Conservation (phyloP, 1,284 basidiomycete genomes). For the Termitomyces sp. region DNA sequence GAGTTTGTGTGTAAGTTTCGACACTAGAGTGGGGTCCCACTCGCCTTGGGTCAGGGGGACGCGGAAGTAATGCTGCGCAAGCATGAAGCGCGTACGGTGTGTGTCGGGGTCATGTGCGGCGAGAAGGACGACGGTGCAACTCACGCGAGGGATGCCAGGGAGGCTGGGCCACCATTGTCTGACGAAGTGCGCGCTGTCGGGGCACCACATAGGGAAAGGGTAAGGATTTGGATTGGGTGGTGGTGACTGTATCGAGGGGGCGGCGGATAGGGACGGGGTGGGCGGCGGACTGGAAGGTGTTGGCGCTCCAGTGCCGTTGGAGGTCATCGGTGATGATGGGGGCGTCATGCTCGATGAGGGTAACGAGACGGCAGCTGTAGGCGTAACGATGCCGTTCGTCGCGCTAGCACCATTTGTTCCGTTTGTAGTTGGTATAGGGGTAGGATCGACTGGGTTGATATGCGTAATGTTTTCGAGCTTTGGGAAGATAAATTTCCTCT, state of each 20-base stretch:
- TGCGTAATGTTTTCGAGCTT: conserved; percentile 1
- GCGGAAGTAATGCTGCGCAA: conserved; percentile 70
- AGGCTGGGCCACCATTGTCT: conserved; percentile 74
- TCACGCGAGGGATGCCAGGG: conserved; percentile 53
- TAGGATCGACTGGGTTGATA: neutral
- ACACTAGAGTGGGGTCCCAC: conserved; percentile 22
- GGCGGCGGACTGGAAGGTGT: conserved; percentile 6
- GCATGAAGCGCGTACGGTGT: conserved; percentile 56
- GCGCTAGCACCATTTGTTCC: neutral
- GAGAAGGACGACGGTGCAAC: conserved; percentile 67
- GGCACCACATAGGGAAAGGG: conserved; percentile 58
- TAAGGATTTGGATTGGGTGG: conserved; percentile 41
- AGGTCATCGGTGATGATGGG: neutral
- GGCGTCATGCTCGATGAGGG: neutral
- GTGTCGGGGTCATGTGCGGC: conserved; percentile 53
- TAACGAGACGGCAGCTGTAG: neutral
- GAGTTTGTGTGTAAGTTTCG: conserved; percentile 10
- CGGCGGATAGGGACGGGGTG: conserved; percentile 21
- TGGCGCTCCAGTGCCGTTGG: neutral
- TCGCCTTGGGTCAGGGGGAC: conserved; percentile 45
- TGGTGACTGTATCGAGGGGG: conserved; percentile 9
- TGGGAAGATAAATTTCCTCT: conserved; percentile 32
- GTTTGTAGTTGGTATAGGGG: neutral
- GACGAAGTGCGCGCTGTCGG: conserved; percentile 69
- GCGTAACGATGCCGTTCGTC: neutral